Evolutionary conservation across 306 rosid species (phyloP), one percentile per base, ranked within the genome.

Genomic region (Trifolium subterraneum): DNA sequence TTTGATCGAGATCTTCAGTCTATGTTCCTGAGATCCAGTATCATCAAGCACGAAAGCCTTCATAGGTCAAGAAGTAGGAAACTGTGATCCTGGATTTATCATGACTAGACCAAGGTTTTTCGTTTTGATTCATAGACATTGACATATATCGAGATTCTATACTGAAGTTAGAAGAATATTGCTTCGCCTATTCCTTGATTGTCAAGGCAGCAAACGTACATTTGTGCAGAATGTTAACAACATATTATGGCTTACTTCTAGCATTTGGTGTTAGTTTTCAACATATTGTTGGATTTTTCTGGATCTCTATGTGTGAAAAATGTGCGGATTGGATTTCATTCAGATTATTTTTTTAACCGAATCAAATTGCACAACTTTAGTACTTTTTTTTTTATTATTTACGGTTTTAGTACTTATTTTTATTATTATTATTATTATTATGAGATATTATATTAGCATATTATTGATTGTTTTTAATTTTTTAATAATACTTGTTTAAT

Each of bases 21-120:
- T 6, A 87, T 92, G 96, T 86, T 94, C 72, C 96, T 92, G 78
- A 87, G 99, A 82, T 83, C 90, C 71, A 85, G 90, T 80, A 92
- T 94, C 52, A 79, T 92, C 65, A 94, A 92, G 90, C 90, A 86
- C 16, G 96, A 92, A 2, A 74, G 51, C 87, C 84, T 81, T 77
- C 76, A 72, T 20, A 86, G 84, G 80, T 82, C 86, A 23, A 56
- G 35, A 56, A 20, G 27, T 38, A 64, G 97, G 87, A 64, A 8
- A 22, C 7, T 41, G 16, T 94, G 87, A 90, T 84, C 15, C 5
- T 31, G 60, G 39, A 74, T 71, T 67, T 14, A 27, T 56, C 63
- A 2, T 56, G 11, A 48, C 8, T 23, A 25, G 63, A 23, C 35
- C 18, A 7, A 15, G 16, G 20, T 7, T 60, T 60, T 59, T 15